Conservation (phyloP, 345 rosid species). For the Boechera retrofracta region DNA sequence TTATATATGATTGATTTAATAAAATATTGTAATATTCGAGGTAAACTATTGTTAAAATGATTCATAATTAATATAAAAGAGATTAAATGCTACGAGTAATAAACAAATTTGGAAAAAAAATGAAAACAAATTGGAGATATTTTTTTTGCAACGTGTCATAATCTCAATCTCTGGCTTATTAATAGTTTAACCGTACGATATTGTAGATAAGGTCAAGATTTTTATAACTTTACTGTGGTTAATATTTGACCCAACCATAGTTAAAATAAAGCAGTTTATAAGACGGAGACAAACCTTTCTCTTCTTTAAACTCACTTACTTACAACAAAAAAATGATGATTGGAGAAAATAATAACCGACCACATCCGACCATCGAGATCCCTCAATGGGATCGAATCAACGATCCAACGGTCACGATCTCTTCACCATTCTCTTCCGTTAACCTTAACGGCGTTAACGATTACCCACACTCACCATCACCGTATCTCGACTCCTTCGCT, state of each 20-base stretch:
- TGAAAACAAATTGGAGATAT: too few relatives aligned
- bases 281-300: neutral
- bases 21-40: too few relatives aligned
- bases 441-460: conserved; percentile 41
- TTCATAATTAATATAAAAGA: too few relatives aligned
- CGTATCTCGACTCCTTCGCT: conserved; percentile 53
- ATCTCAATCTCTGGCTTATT: too few relatives aligned
- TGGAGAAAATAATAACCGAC: conserved; percentile 51
- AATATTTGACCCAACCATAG: conserved; percentile 47
- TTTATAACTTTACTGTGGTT: conserved; percentile 49
- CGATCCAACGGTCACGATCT: conserved; percentile 48
- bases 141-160: too few relatives aligned
- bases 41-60: too few relatives aligned
- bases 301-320: neutral
- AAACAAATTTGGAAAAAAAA: too few relatives aligned
- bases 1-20: too few relatives aligned
- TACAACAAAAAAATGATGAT: conserved; percentile 53
- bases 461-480: conserved; percentile 42
- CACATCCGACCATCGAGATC: conserved; percentile 61
- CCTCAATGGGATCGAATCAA: conserved; percentile 60
- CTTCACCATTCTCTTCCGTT: conserved; percentile 44
- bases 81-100: too few relatives aligned
- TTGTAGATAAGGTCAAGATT: conserved; percentile 47
- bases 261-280: conserved; percentile 51
- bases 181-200: too few relatives aligned